Evolutionary conservation across 2,329 filamentous ascomycete species (phyloP).

Genomic region (Mycosphaerella arachidis): DNA sequence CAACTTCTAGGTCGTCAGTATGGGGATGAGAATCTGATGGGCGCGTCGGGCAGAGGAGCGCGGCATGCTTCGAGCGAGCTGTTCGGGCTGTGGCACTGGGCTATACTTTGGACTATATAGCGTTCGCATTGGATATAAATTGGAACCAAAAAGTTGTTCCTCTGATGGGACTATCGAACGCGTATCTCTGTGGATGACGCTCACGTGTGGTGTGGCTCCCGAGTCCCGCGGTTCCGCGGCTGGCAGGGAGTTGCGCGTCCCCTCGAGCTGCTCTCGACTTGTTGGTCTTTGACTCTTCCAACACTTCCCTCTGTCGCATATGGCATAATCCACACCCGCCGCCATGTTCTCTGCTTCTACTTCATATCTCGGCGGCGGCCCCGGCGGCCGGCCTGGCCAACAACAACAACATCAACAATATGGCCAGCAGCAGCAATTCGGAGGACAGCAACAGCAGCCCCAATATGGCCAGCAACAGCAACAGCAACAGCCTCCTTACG

Average conservation of each 20-base stretch:
- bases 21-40: background rate
- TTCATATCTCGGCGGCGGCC: constrained; percentile 75
- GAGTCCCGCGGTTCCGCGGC: background rate
- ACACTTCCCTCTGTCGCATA: constrained; percentile 7
- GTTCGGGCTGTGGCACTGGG: background rate
- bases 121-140: background rate
- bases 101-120: background rate
- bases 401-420: constrained; percentile 48
- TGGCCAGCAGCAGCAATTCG: constrained; percentile 46
- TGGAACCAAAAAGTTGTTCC: background rate
- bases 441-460: constrained; percentile 32
- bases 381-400: constrained; percentile 66
- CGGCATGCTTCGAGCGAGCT: background rate
- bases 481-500: constrained; percentile 53
- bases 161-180: background rate
- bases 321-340: constrained; percentile 5
- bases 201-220: background rate
- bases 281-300: background rate
- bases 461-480: constrained; percentile 47
- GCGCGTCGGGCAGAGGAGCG: background rate
- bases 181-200: background rate
- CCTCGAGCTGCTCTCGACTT: background rate
- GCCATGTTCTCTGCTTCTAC: constrained; percentile 87
- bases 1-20: background rate
- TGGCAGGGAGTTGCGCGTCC: background rate